Conservation (phyloP, 345 rosid species). For the Populus davidiana region DNA sequence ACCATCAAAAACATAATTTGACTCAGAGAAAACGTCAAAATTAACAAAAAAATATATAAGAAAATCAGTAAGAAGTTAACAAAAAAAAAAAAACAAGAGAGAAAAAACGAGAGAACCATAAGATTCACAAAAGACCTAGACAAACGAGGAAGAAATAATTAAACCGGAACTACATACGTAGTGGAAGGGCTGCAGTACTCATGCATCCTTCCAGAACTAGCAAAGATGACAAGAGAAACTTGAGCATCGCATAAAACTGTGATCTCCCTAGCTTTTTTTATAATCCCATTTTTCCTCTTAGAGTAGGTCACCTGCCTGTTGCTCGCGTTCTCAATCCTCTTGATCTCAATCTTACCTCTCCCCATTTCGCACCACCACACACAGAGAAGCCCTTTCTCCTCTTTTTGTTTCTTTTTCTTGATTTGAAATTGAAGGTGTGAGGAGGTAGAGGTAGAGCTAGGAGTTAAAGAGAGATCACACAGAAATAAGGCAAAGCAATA, state of each 20-base stretch:
- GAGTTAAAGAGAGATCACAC: slow-evolving; percentile 12
- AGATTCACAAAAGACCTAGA: not conserved
- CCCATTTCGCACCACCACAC: slow-evolving; percentile 41
- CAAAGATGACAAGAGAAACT: slow-evolving; percentile 66
- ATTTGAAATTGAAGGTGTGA: slow-evolving; percentile 15
- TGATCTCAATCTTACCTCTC: slow-evolving; percentile 78
- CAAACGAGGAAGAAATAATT: not conserved
- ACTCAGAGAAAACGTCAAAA: not conserved
- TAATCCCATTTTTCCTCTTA: slow-evolving; percentile 69
- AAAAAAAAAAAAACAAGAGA: not conserved
- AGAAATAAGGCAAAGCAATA: slow-evolving; percentile 19
- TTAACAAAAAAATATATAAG: not conserved
- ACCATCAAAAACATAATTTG: not conserved
- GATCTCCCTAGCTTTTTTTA: slow-evolving; percentile 77
- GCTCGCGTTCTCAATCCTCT: slow-evolving; percentile 72
- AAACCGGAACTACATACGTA: slow-evolving; percentile 26
- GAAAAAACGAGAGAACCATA: not conserved
- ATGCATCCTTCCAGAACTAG: slow-evolving; percentile 63
- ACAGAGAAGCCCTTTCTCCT: slow-evolving; percentile 1
- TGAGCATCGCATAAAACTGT: slow-evolving; percentile 73
- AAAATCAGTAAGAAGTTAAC: not conserved
- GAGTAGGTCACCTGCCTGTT: slow-evolving; percentile 77
- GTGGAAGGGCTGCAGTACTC: slow-evolving; percentile 64
- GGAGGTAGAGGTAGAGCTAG: slow-evolving; percentile 10
- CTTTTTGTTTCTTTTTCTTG: slow-evolving; percentile 18